A percentile compares a stretch with the other conserved stretches of the same genome.
These are phyloP conservation scores for Calonectria leucothoes DNA, from an alignment of 2,329 filamentous ascomycete species.

Conservation along the genomic window DNA sequence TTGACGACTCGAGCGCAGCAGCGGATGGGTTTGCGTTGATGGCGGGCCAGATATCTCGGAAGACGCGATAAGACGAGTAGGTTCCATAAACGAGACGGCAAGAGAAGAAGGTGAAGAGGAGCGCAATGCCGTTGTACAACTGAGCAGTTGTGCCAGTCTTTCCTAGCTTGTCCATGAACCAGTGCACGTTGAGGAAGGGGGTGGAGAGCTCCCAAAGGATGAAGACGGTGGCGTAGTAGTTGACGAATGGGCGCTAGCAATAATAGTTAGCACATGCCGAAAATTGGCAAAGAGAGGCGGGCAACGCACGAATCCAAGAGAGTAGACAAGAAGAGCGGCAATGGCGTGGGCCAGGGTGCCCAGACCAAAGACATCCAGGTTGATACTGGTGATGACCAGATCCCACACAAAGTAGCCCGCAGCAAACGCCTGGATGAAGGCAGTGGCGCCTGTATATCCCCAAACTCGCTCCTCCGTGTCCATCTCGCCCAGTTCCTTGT, in stretches of 20 bases:
- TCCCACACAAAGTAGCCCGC: slow-evolving; percentile 90
- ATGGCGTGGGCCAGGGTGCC: slow-evolving; percentile 83
- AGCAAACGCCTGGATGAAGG: slow-evolving; percentile 81
- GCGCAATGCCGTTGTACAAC: slow-evolving; percentile 80
- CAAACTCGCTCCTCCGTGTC: slow-evolving; percentile 76
- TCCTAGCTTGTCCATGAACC: slow-evolving; percentile 89
- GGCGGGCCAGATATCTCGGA: slow-evolving; percentile 74
- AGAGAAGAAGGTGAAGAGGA: slow-evolving; percentile 80
- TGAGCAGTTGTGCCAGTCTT: slow-evolving; percentile 81
- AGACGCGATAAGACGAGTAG: slow-evolving; percentile 76
- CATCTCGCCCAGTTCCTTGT: slow-evolving; percentile 76
- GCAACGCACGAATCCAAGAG: slow-evolving; percentile 79
- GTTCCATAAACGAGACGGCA: slow-evolving; percentile 84
- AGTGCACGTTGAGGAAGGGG: slow-evolving; percentile 89
- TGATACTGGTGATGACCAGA: slow-evolving; percentile 73
- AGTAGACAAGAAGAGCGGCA: slow-evolving; percentile 79
- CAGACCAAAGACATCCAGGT: slow-evolving; percentile 79
- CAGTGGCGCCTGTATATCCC: slow-evolving; percentile 79
- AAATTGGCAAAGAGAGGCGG: background rate
- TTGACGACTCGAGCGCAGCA: slow-evolving; percentile 31
- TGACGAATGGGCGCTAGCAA: slow-evolving; percentile 80
- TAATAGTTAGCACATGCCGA: slow-evolving; percentile 23
- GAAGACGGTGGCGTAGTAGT: slow-evolving; percentile 84
- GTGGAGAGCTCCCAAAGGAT: slow-evolving; percentile 90
- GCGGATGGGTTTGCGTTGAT: slow-evolving; percentile 52